phyloP scores from a whole-genome alignment of 805 yeast species.

The Kuraishia cidri region DNA sequence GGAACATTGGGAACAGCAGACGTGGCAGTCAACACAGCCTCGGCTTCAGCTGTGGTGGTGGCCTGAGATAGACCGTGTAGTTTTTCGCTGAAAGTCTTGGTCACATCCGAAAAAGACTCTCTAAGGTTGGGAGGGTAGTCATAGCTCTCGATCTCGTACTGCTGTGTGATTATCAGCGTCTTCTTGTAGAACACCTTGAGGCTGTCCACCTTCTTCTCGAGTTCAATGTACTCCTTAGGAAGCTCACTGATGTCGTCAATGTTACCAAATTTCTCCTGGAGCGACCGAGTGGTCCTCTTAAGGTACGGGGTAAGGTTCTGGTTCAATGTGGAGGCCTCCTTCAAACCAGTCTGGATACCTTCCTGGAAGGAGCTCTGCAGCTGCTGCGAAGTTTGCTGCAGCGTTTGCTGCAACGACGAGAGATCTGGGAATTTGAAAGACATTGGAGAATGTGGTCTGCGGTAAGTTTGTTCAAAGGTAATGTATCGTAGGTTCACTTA shows the following conservation, averaged over 20 bases:
- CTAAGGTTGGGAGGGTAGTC: constrained; percentile 77
- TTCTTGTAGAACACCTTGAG: constrained; percentile 51
- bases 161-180: constrained; percentile 40
- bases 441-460: too few relatives aligned
- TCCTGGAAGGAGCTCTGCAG: constrained; percentile 19
- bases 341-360: constrained; percentile 18
- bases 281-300: constrained; percentile 47
- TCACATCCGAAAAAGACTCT: constrained; percentile 57
- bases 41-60: constrained; percentile 60
- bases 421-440: constrained; percentile 21
- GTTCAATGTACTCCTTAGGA: constrained; percentile 61
- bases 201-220: constrained; percentile 62
- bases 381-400: constrained; percentile 24
- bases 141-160: constrained; percentile 67
- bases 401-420: constrained; percentile 15
- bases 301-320: constrained; percentile 41
- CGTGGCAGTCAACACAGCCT: constrained; percentile 34
- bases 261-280: constrained; percentile 56
- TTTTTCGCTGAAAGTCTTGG: constrained; percentile 45
- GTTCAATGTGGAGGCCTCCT: constrained; percentile 23
- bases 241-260: constrained; percentile 64
- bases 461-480: too few relatives aligned
- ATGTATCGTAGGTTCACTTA: not conserved
- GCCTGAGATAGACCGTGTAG: constrained; percentile 54
- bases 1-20: constrained; percentile 31